Conservation (phyloP, 768 basidiomycete genomes). For the Tricholoma bakamatsutake region DNA sequence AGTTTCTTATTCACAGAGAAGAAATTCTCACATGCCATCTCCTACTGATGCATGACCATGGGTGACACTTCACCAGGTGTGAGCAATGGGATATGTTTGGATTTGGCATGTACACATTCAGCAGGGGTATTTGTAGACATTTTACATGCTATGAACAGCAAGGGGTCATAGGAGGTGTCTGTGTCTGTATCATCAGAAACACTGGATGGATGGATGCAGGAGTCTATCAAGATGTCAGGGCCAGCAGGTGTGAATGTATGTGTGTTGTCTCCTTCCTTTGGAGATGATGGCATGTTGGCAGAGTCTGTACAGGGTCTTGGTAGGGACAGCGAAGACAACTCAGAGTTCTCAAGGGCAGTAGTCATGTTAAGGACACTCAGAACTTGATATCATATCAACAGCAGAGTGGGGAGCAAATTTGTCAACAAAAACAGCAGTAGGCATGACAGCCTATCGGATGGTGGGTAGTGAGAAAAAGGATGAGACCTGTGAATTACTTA, state of each 20-base stretch:
- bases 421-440: not conserved
- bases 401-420: not conserved
- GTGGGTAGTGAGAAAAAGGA: no score
- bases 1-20: not conserved
- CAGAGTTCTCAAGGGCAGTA: not conserved
- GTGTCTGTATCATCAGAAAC: not conserved
- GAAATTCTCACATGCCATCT: not conserved
- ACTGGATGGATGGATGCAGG: not conserved
- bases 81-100: not conserved
- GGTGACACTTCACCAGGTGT: not conserved
- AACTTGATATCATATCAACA: not conserved
- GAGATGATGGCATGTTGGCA: not conserved
- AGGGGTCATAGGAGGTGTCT: not conserved
- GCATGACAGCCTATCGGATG: not conserved
- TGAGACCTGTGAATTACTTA: no score
- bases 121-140: not conserved
- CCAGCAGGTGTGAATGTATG: not conserved
- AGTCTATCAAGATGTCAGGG: not conserved
- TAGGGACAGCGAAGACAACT: not conserved
- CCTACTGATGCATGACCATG: not conserved
- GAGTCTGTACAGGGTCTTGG: not conserved
- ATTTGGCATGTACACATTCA: not conserved
- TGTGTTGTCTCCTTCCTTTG: not conserved
- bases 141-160: not conserved
- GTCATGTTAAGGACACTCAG: not conserved